Conservation (phyloP, 2,329 filamentous ascomycete genomes). For the Alternaria infectoria region DNA sequence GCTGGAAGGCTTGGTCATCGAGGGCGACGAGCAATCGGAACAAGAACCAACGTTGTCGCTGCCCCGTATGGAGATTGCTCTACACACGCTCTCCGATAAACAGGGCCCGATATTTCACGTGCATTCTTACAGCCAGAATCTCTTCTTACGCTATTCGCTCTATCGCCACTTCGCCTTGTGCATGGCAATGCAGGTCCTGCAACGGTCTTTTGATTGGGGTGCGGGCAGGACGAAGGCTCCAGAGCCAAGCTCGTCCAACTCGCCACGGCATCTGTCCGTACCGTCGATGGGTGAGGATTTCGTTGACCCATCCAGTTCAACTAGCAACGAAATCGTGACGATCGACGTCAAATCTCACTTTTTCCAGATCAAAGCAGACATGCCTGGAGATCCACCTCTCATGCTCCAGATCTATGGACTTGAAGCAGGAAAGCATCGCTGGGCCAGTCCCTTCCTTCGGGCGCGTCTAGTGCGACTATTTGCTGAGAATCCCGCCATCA, state of each 20-base stretch:
- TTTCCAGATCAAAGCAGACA: conserved; percentile 84
- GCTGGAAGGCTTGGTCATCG: conserved; percentile 88
- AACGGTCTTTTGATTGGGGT: conserved; percentile 49
- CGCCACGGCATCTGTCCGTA: conserved; percentile 38
- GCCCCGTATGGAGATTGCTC: conserved; percentile 83
- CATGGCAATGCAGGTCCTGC: conserved; percentile 77
- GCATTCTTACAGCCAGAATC: conserved; percentile 77
- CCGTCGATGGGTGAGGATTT: conserved; percentile 41
- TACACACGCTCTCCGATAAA: conserved; percentile 83
- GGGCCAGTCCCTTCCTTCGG: conserved; percentile 81
- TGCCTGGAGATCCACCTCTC: conserved; percentile 87
- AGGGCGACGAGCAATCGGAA: conserved; percentile 83
- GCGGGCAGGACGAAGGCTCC: conserved; percentile 12
- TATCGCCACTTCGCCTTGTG: conserved; percentile 91
- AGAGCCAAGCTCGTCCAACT: conserved; percentile 17
- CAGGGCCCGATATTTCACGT: conserved; percentile 89
- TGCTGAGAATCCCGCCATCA: conserved; percentile 83
- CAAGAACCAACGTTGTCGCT: conserved; percentile 84
- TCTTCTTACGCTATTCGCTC: conserved; percentile 87
- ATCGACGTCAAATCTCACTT: conserved; percentile 82
- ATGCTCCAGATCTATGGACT: conserved; percentile 88
- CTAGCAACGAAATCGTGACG: conserved; percentile 71
- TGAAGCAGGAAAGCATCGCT: conserved; percentile 83
- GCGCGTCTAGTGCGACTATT: conserved; percentile 83
- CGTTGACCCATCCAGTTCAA: conserved; percentile 31